Conservation (phyloP, 1,139 yeast genomes). For the Kodamaea derodonti region DNA sequence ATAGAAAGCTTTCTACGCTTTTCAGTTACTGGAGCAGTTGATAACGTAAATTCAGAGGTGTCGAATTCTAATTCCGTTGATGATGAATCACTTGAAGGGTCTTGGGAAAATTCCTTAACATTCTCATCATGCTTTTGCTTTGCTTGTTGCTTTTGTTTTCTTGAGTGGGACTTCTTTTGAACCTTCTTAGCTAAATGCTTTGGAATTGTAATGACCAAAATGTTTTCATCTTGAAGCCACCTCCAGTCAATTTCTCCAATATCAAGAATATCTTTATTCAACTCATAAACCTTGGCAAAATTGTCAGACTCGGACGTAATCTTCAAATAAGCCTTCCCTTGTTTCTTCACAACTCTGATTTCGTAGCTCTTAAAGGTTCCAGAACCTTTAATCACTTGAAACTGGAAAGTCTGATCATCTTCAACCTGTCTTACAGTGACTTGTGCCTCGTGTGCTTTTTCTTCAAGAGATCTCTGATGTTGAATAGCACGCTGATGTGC, state of each 20-base stretch:
- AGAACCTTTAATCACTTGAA: slow-evolving; percentile 34
- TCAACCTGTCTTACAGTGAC: slow-evolving; percentile 19
- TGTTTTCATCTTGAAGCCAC: slow-evolving; percentile 27
- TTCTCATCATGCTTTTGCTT: background rate
- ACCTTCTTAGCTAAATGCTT: slow-evolving; percentile 14
- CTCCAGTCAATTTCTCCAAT: slow-evolving; percentile 36
- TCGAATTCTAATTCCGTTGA: background rate
- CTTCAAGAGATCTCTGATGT: slow-evolving; percentile 1
- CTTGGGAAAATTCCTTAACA: background rate
- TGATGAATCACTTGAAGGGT: background rate
- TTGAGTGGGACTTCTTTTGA: background rate
- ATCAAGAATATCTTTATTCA: slow-evolving; percentile 32
- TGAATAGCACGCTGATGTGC: slow-evolving; percentile 2
- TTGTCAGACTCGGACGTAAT: slow-evolving; percentile 27
- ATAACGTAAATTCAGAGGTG: background rate
- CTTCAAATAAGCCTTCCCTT: slow-evolving; percentile 6
- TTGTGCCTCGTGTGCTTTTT: slow-evolving; percentile 1
- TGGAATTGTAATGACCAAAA: slow-evolving; percentile 40
- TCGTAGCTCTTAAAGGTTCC: slow-evolving; percentile 40
- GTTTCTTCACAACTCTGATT: slow-evolving; percentile 29
- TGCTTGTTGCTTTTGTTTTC: slow-evolving; percentile 1
- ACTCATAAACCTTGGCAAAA: slow-evolving; percentile 32
- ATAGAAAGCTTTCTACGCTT: slow-evolving; percentile 8
- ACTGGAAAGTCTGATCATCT: slow-evolving; percentile 34
- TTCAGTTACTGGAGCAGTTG: slow-evolving; percentile 1